Evolutionary conservation across 345 rosid species (phyloP).

Genomic region (Euphorbia tirucalli): DNA sequence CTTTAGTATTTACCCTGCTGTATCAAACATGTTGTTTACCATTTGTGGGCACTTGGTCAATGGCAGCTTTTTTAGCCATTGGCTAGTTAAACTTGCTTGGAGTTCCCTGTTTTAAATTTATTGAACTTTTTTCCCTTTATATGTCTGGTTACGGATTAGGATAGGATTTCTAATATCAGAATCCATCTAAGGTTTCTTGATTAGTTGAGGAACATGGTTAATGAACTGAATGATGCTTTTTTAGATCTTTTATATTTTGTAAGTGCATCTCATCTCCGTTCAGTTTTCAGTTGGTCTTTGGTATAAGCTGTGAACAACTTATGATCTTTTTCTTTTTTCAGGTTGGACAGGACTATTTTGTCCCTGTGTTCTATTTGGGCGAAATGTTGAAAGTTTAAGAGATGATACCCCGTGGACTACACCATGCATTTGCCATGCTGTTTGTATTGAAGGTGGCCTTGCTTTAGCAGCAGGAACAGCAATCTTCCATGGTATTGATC

Average conservation of each 20-base stretch:
- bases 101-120: not conserved
- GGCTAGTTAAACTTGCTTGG: not conserved
- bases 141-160: not conserved
- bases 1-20: no score
- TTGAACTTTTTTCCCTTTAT: not conserved
- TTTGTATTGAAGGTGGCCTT: constrained; percentile 84
- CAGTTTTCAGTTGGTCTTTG: not conserved
- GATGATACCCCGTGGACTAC: constrained; percentile 75
- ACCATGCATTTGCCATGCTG: constrained; percentile 80
- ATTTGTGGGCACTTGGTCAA: not conserved
- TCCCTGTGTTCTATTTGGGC: constrained; percentile 91
- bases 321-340: constrained; percentile 20
- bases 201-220: not conserved
- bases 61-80: not conserved
- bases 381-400: constrained; percentile 72
- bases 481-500: constrained; percentile 68
- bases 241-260: not conserved
- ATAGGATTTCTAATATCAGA: not conserved
- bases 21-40: not conserved
- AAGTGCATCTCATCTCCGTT: not conserved
- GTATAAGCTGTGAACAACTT: not conserved
- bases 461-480: constrained; percentile 68
- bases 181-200: not conserved
- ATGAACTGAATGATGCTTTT: not conserved
- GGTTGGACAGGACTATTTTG: constrained; percentile 88